phyloP scores from a whole-genome alignment of 2,329 filamentous ascomycete species.

The Fusarium sp. region DNA sequence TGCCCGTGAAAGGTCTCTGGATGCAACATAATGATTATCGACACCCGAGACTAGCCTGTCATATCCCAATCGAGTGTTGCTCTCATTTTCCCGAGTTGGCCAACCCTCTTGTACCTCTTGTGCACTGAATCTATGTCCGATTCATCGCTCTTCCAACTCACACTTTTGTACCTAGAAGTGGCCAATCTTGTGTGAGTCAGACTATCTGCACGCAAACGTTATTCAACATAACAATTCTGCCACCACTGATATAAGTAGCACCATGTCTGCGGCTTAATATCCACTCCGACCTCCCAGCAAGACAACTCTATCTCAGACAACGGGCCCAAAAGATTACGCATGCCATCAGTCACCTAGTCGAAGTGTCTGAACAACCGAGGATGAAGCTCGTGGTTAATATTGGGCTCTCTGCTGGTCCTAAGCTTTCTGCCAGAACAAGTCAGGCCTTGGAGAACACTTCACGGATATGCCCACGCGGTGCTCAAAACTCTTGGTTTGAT shows the following conservation, averaged over 20 bases:
- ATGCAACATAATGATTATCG: neutral
- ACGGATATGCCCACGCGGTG: neutral
- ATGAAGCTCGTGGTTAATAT: too few relatives aligned
- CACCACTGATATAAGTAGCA: neutral
- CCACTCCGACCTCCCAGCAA: neutral
- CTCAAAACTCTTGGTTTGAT: neutral
- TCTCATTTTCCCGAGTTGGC: neutral
- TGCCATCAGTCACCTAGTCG: too few relatives aligned
- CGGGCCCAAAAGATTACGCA: neutral
- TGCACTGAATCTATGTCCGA: neutral
- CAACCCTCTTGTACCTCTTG: neutral
- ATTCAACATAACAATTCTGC: neutral
- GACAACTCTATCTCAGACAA: neutral
- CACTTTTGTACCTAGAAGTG: neutral
- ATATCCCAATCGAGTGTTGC: too few relatives aligned
- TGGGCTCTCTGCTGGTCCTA: too few relatives aligned
- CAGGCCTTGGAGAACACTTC: too few relatives aligned
- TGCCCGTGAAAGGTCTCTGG: neutral
- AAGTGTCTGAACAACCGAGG: too few relatives aligned
- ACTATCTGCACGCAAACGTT: neutral
- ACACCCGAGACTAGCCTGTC: too few relatives aligned
- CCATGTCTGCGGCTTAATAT: neutral
- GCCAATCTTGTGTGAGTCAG: neutral
- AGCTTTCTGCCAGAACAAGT: too few relatives aligned
- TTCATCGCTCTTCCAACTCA: neutral